Conservation (phyloP, 257 asterid genomes). For the Mitragyna speciosa region DNA sequence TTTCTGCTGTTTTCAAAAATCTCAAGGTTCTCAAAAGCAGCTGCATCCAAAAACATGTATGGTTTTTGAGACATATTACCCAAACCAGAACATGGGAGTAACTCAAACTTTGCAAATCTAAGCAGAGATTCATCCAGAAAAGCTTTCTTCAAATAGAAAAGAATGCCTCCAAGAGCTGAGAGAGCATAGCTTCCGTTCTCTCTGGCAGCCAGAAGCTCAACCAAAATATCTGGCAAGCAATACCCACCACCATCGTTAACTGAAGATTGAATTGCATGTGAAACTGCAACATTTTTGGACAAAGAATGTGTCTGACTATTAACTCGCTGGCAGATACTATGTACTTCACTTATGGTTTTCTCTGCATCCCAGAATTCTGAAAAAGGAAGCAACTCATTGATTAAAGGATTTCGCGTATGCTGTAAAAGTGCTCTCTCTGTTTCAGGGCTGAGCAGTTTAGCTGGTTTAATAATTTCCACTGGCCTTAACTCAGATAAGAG, state of each 20-base stretch:
- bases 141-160: slow-evolving; percentile 88
- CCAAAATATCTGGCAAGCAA: slow-evolving; percentile 62
- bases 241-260: slow-evolving; percentile 34
- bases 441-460: slow-evolving; percentile 78
- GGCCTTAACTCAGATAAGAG: slow-evolving; percentile 91
- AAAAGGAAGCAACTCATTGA: slow-evolving; percentile 79
- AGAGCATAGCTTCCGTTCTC: slow-evolving; percentile 84
- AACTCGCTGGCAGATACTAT: slow-evolving; percentile 43
- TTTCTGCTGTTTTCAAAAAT: slow-evolving; percentile 88
- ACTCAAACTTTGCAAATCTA: slow-evolving; percentile 82
- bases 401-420: slow-evolving; percentile 79
- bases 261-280: slow-evolving; percentile 32
- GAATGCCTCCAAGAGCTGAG: slow-evolving; percentile 90
- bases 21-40: slow-evolving; percentile 96
- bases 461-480: slow-evolving; percentile 88
- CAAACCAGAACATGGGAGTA: slow-evolving; percentile 77
- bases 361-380: slow-evolving; percentile 96
- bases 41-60: slow-evolving; percentile 89
- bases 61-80: slow-evolving; percentile 61
- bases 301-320: slow-evolving; percentile 36
- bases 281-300: slow-evolving; percentile 31
- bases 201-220: slow-evolving; percentile 62
- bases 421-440: slow-evolving; percentile 75
- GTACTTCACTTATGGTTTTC: slow-evolving; percentile 69
- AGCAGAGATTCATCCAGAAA: slow-evolving; percentile 81